Evolutionary conservation across 345 rosid genomes (phyloP).

Genomic region (Salix caprea): DNA sequence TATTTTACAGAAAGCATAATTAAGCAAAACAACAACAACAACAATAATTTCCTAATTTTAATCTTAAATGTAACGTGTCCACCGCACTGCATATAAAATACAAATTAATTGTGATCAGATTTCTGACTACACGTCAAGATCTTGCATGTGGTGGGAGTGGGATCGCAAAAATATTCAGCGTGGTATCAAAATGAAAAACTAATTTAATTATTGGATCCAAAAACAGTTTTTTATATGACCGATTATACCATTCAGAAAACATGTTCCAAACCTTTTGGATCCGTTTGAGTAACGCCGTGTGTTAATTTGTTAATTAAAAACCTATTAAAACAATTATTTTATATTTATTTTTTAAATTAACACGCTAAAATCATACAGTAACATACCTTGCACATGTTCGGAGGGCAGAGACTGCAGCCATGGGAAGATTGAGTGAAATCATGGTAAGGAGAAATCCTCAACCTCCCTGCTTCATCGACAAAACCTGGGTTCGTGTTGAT

Average conservation of each 20-base stretch:
- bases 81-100: background rate
- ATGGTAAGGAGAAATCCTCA: constrained; percentile 62
- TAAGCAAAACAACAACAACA: background rate
- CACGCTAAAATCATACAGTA: no score
- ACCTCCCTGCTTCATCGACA: constrained; percentile 48
- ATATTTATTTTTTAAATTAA: no score
- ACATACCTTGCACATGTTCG: constrained; percentile 91
- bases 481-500: constrained; percentile 69
- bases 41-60: no score
- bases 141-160: background rate
- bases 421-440: constrained; percentile 57
- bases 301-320: no score
- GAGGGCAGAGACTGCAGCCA: constrained; percentile 74
- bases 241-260: background rate
- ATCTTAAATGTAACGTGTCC: background rate
- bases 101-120: background rate
- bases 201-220: no score
- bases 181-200: no score
- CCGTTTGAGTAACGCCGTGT: background rate
- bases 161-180: background rate
- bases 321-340: no score
- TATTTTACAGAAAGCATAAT: constrained; percentile 3
- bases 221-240: no score
- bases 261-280: constrained; percentile 11
- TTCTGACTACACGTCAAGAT: background rate